Conservation (phyloP, 257 asterid genomes). For the Solanum pennellii region DNA sequence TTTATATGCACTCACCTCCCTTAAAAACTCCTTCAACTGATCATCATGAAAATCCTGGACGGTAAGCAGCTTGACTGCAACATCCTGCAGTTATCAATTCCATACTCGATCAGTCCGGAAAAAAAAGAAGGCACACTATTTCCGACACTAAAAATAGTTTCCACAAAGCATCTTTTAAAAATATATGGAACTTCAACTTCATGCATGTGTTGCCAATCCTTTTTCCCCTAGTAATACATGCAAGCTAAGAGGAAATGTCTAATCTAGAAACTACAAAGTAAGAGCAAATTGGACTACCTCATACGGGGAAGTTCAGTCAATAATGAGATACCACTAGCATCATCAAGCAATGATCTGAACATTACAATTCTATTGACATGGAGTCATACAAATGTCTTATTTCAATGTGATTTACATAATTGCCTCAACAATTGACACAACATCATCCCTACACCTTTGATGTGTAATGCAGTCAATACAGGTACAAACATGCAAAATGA, state of each 20-base stretch:
- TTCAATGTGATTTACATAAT: not conserved
- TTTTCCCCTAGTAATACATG: not conserved
- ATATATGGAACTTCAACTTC: not conserved
- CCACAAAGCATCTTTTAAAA: not conserved
- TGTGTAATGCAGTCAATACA: not conserved
- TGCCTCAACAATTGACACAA: not conserved
- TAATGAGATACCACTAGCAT: not conserved
- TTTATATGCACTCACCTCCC: constrained; percentile 62
- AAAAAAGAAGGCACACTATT: not conserved
- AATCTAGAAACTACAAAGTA: not conserved
- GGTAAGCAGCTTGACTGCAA: constrained; percentile 82
- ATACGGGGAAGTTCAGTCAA: not conserved
- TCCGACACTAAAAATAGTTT: not conserved
- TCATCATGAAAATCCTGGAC: constrained; percentile 89
- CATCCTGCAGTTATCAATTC: constrained; percentile 53
- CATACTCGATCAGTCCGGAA: not conserved
- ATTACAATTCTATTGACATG: not conserved
- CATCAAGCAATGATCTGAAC: not conserved
- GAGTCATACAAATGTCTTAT: not conserved
- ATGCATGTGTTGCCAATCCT: not conserved
- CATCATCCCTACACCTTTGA: not conserved
- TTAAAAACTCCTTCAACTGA: constrained; percentile 75
- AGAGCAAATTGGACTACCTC: not conserved
- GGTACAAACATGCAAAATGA: not conserved
- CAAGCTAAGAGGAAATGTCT: not conserved